A percentile compares a stretch with the other conserved stretches of the same genome.
Conservation (phyloP, 2,329 filamentous ascomycete species). For the Helminthosporium solani region DNA sequence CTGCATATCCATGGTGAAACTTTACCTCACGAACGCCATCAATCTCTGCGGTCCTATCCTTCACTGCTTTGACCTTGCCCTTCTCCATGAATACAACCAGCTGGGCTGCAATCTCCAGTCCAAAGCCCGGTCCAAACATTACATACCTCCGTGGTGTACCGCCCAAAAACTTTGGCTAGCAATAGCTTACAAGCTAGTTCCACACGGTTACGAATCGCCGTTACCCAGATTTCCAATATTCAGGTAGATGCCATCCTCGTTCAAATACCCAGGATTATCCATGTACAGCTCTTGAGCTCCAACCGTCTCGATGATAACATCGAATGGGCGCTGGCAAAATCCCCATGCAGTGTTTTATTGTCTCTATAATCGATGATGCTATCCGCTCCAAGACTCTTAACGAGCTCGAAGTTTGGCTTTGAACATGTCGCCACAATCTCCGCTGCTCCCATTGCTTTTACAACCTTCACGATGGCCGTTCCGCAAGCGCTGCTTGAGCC, state of each 20-base stretch:
- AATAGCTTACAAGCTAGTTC: conserved; percentile 44
- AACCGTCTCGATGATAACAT: conserved; percentile 50
- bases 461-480: conserved; percentile 49
- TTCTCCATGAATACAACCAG: conserved; percentile 38
- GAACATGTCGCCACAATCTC: conserved; percentile 51
- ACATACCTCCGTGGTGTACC: conserved; percentile 43
- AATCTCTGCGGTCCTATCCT: conserved; percentile 44
- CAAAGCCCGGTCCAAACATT: conserved; percentile 7
- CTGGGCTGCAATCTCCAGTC: conserved; percentile 15
- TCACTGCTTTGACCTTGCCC: conserved; percentile 32
- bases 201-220: conserved; percentile 31
- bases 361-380: conserved; percentile 20
- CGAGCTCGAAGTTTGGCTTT: conserved; percentile 45
- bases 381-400: conserved; percentile 47
- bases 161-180: conserved; percentile 44
- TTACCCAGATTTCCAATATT: conserved; percentile 42
- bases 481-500: conserved; percentile 55
- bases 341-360: conserved; percentile 34
- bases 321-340: conserved; percentile 41
- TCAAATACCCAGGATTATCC: conserved; percentile 44
- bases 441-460: conserved; percentile 37
- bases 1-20: neutral
- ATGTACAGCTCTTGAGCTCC: conserved; percentile 49
- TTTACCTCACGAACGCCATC: conserved; percentile 34
- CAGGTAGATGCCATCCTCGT: conserved; percentile 40